Evolutionary conservation across 2,329 filamentous ascomycete genomes (phyloP).

Genomic region (Diaporthe sp.): DNA sequence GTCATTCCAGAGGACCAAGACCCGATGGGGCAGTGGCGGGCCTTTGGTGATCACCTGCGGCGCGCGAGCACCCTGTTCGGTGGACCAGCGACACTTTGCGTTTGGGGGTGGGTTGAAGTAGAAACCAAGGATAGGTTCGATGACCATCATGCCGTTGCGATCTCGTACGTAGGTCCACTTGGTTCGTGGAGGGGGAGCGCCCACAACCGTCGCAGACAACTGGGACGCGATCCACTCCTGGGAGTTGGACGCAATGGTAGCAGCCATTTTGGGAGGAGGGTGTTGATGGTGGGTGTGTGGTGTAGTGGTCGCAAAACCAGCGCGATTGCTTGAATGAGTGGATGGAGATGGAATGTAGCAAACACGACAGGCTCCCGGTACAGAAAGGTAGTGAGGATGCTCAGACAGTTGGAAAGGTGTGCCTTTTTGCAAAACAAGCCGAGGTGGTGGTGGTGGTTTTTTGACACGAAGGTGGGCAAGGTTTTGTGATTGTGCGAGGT

Average conservation of each 20-base stretch:
- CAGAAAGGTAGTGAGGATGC: background rate
- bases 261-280: slow-evolving; percentile 19
- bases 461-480: background rate
- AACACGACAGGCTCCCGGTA: slow-evolving; percentile 23
- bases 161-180: slow-evolving; percentile 28
- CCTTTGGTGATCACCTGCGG: slow-evolving; percentile 18
- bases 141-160: slow-evolving; percentile 8
- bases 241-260: slow-evolving; percentile 44
- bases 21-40: slow-evolving; percentile 4
- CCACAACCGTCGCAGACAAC: background rate
- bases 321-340: slow-evolving; percentile 19
- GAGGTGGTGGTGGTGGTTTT: background rate
- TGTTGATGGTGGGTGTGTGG: background rate
- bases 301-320: slow-evolving; percentile 3
- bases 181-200: background rate
- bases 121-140: slow-evolving; percentile 36
- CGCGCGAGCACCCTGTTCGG: slow-evolving; percentile 24
- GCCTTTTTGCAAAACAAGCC: slow-evolving; percentile 16
- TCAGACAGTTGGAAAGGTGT: background rate
- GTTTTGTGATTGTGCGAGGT: background rate
- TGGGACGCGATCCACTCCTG: background rate
- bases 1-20: slow-evolving; percentile 24
- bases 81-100: slow-evolving; percentile 36
- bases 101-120: slow-evolving; percentile 33
- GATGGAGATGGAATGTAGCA: slow-evolving; percentile 1